Percentiles rank a stretch among this genome's conserved stretches.
Conservation (phyloP, 331 rosid genomes). For the Pyrus hybrid region DNA sequence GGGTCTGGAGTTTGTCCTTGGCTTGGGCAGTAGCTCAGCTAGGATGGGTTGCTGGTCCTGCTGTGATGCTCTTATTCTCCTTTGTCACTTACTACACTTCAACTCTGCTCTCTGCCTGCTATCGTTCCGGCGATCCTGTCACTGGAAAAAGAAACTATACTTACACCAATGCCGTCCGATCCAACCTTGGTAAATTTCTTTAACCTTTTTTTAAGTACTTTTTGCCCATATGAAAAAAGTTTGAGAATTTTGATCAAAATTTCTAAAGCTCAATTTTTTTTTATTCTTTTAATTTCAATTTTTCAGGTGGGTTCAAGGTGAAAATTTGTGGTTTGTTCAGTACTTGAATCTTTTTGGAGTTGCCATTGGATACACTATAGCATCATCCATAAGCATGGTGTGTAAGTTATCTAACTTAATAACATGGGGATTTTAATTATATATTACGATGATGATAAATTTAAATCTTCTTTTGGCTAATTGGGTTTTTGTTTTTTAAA, state of each 20-base stretch:
- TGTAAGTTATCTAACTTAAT: constrained; percentile 30
- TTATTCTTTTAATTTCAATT: neutral
- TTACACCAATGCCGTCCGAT: constrained; percentile 62
- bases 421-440: no score
- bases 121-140: constrained; percentile 56
- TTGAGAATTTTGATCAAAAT: neutral
- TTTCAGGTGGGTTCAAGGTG: constrained; percentile 55
- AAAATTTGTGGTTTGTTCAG: constrained; percentile 65
- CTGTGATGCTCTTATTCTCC: constrained; percentile 65
- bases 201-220: neutral
- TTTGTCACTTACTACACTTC: constrained; percentile 73
- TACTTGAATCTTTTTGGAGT: constrained; percentile 67
- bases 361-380: constrained; percentile 80
- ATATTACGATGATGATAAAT: no score
- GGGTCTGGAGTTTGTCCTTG: constrained; percentile 83
- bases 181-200: constrained; percentile 51
- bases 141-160: constrained; percentile 80
- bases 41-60: constrained; percentile 90
- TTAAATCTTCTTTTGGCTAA: neutral
- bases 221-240: neutral
- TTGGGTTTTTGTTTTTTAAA: neutral
- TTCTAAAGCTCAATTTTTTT: neutral
- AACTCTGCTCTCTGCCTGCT: constrained; percentile 62
- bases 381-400: constrained; percentile 68
- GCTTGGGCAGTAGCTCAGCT: constrained; percentile 93